Evolutionary conservation across 345 rosid species (phyloP).

Genomic region (Moricandia moricandioides): DNA sequence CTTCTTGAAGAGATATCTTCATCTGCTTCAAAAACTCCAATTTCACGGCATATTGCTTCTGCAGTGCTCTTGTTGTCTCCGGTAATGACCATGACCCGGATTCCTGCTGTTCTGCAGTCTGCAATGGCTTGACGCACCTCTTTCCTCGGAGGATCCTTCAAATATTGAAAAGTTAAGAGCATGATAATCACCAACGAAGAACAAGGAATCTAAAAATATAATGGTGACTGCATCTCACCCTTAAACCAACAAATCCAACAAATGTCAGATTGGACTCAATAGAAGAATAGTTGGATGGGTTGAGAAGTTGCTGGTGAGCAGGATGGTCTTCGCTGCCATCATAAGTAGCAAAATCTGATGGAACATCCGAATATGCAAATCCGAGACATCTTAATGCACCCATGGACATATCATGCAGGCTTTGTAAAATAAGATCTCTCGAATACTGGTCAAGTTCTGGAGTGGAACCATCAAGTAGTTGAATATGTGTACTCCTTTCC

Average conservation of each 20-base stretch:
- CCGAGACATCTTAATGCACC: constrained; percentile 80
- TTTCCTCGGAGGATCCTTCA: constrained; percentile 93
- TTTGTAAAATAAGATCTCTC: constrained; percentile 52
- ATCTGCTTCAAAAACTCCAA: constrained; percentile 70
- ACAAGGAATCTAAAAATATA: not conserved
- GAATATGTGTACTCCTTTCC: constrained; percentile 77
- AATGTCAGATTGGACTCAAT: constrained; percentile 75
- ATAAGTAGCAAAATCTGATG: constrained; percentile 58
- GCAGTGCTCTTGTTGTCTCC: constrained; percentile 95
- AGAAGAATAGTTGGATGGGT: constrained; percentile 68
- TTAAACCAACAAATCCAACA: constrained; percentile 81
- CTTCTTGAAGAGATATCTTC: constrained; percentile 66
- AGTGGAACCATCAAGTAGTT: constrained; percentile 71
- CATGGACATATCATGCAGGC: constrained; percentile 69
- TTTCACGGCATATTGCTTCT: constrained; percentile 89
- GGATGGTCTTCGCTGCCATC: constrained; percentile 89
- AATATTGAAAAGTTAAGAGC: constrained; percentile 10
- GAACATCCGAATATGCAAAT: constrained; percentile 67
- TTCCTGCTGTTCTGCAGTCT: constrained; percentile 95
- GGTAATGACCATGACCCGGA: constrained; percentile 92
- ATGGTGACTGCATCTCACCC: constrained; percentile 48
- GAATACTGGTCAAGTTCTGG: constrained; percentile 58
- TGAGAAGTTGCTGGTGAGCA: constrained; percentile 75
- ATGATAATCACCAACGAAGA: not conserved
- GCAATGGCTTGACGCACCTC: constrained; percentile 92